Evolutionary conservation across 1,139 yeast species (phyloP), one percentile per base, ranked within the genome.

Genomic region (Meyerozyma athensensis): DNA sequence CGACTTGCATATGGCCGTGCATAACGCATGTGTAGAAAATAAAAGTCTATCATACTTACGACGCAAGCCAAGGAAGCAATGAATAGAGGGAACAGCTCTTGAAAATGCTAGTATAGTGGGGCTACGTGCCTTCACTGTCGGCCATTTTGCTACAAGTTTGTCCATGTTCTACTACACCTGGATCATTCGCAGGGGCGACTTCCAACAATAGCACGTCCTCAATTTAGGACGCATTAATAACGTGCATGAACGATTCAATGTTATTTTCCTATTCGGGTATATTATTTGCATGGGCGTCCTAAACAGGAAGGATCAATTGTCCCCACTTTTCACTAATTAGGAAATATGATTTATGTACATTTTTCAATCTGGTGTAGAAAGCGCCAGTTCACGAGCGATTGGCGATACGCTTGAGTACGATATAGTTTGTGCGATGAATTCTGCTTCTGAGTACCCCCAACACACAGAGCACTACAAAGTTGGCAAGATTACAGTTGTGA

Each of bases 251-350:
- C 20, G 32, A 13, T 18, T 16, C 28, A 28, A 28, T 16, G 13
- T 28, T 16, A 28, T 14, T 28, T 28, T 14, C 32, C 32, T 16
- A 16, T 28, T 28, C 12, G 14, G 21, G 32, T 28, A 28, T 28
- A 28, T 8, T 5, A 14, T 28, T 28, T 16, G 32, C 32, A 28
- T 28, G 12, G 4, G 20, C 32, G 13, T 8, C 19, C 32, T 18
- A 17, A 28, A 28, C n/a, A 9, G 20, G 32, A 9, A 7, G 7
- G 20, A 28, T 2, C 3, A 3, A 19, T 20, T 12, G 19, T 10
- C 34, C 19, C 24, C 24, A n/a, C 34, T 19, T 19, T 31, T 19
- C 18, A 7, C 34, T 19, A 31, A 19, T 8, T 4, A 31, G 34
- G 24, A 31, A 31, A 12, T 31, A 8, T 19, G 34, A 31, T 19